Percentiles rank a stretch among this genome's conserved stretches.
These are phyloP conservation scores for Sordariomycetes sp. DNA, from an alignment of 2,329 filamentous ascomycete genomes.

Conservation along the genomic window DNA sequence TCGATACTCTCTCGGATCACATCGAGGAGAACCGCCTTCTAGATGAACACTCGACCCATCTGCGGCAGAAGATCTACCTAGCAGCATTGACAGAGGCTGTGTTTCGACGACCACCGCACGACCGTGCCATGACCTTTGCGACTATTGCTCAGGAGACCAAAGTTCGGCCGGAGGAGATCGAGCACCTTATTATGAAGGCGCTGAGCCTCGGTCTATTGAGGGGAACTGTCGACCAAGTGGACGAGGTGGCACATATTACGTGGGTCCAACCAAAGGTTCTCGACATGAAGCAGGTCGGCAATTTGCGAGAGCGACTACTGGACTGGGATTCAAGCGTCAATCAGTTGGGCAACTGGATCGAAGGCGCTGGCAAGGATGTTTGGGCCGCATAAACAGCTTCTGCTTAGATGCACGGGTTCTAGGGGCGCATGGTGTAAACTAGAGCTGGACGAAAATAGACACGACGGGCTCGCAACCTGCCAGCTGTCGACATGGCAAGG, in stretches of 20 bases:
- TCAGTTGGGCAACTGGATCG: conserved; percentile 93
- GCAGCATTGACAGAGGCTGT: conserved; percentile 91
- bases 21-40: conserved; percentile 74
- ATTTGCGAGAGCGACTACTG: conserved; percentile 77
- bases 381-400: conserved; percentile 76
- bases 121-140: conserved; percentile 85
- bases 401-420: no score
- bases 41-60: conserved; percentile 67
- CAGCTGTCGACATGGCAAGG: no score
- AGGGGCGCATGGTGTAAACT: no score
- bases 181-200: conserved; percentile 99
- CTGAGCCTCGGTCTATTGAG: conserved; percentile 81
- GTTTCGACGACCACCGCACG: conserved; percentile 90
- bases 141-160: conserved; percentile 90
- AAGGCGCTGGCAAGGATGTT: conserved; percentile 85
- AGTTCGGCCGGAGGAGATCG: conserved; percentile 83
- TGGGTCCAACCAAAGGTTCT: conserved; percentile 99
- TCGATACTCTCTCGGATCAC: conserved; percentile 73
- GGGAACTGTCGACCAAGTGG: conserved; percentile 94
- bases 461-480: no score
- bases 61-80: conserved; percentile 98
- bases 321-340: conserved; percentile 98
- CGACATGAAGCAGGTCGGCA: conserved; percentile 89
- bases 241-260: conserved; percentile 86
- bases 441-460: no score